Percentiles rank a stretch among this genome's conserved stretches.
Evolutionary conservation across 257 asterid species (phyloP).

Genomic region (Rhazya stricta): DNA sequence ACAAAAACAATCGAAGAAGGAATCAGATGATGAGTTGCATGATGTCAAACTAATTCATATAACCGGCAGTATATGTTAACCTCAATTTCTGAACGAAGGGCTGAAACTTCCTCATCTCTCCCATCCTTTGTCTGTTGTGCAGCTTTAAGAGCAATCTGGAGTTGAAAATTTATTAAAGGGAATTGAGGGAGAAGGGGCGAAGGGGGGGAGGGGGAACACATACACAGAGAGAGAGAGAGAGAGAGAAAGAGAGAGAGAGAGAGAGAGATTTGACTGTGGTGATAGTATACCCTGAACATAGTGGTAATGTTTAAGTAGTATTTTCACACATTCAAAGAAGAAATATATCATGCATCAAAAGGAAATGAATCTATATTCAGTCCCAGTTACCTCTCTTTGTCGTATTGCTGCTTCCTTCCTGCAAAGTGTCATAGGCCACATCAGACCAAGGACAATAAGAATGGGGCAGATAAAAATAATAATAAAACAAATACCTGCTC

Average conservation of each 20-base stretch:
- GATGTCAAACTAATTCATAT: slow-evolving; percentile 9
- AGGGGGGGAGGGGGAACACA: too few relatives aligned
- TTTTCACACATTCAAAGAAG: background rate
- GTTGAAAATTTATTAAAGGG: slow-evolving; percentile 15
- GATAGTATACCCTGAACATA: background rate
- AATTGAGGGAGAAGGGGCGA: too few relatives aligned
- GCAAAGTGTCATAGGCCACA: slow-evolving; percentile 36
- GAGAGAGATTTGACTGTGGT: background rate
- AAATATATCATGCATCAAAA: slow-evolving; percentile 11
- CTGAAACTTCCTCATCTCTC: slow-evolving; percentile 68
- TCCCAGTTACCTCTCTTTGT: slow-evolving; percentile 73
- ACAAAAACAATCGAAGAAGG: slow-evolving; percentile 24
- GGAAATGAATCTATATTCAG: background rate
- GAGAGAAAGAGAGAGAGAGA: too few relatives aligned
- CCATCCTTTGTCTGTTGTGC: slow-evolving; percentile 77
- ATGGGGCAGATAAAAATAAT: too few relatives aligned
- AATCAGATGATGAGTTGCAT: slow-evolving; percentile 14
- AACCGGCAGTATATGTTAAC: slow-evolving; percentile 34
- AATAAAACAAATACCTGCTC: slow-evolving; percentile 52
- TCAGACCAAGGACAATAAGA: slow-evolving; percentile 26
- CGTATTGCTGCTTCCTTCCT: slow-evolving; percentile 98
- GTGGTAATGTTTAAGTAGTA: background rate
- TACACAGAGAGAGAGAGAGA: too few relatives aligned
- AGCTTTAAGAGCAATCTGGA: slow-evolving; percentile 90
- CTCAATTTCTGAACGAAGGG: slow-evolving; percentile 74